Percentiles rank a stretch among this genome's conserved stretches.
These are phyloP conservation scores for Crucihimalaya himalaica DNA, from an alignment of 345 rosid species.

Conservation along the genomic window DNA sequence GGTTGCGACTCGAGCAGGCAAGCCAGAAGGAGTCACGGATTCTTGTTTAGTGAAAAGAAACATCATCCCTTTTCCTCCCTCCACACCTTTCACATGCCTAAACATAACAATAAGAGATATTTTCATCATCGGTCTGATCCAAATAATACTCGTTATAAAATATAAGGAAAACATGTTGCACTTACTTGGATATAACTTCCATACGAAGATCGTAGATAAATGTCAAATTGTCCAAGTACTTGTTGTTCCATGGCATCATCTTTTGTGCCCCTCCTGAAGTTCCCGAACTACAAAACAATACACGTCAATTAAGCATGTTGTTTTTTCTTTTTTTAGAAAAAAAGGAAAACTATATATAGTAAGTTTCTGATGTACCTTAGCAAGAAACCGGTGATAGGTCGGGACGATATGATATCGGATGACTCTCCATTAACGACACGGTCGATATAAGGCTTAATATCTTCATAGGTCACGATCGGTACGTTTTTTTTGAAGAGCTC, in stretches of 20 bases:
- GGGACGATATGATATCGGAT: slow-evolving; percentile 61
- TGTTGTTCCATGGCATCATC: slow-evolving; percentile 89
- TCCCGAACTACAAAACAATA: slow-evolving; percentile 65
- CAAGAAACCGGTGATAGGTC: slow-evolving; percentile 80
- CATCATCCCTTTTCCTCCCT: slow-evolving; percentile 89
- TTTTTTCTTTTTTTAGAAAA: too few species aligned
- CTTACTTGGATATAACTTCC: slow-evolving; percentile 80
- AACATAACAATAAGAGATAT: slow-evolving; percentile 12
- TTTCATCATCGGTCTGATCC: slow-evolving; percentile 1
- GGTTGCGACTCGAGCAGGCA: slow-evolving; percentile 84
- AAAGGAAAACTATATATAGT: background rate
- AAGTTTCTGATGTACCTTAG: slow-evolving; percentile 56
- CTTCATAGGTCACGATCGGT: slow-evolving; percentile 79
- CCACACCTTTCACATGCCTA: slow-evolving; percentile 78
- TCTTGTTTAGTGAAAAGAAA: slow-evolving; percentile 80
- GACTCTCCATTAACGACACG: slow-evolving; percentile 74
- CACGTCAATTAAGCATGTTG: background rate
- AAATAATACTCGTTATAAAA: background rate
- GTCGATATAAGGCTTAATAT: slow-evolving; percentile 65
- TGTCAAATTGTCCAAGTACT: slow-evolving; percentile 78
- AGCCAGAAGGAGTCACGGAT: slow-evolving; percentile 67
- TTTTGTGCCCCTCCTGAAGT: slow-evolving; percentile 93
- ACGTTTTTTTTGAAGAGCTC: slow-evolving; percentile 62
- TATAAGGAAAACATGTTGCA: background rate
- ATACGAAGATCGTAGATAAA: slow-evolving; percentile 81